Evolutionary conservation across 768 basidiomycete genomes (phyloP), one percentile per base, ranked within the genome.

Genomic region (Mycena metata): DNA sequence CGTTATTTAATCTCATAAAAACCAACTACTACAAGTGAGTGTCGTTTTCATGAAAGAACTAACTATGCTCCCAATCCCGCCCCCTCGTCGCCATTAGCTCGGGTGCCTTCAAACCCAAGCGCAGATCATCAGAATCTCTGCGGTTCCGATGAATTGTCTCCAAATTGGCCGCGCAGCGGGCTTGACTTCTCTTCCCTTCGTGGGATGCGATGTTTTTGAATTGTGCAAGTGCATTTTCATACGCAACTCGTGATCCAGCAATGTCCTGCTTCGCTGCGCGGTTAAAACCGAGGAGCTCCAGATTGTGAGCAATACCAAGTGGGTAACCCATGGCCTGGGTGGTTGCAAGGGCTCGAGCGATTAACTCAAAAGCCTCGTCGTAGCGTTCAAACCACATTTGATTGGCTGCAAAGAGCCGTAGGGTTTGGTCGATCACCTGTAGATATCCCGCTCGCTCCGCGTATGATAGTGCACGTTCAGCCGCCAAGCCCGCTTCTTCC

Each of bases 201-300:
- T 46, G 45, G 45, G 45, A 46, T 46, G 45, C 45, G 8, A 35
- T 52, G 23, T 35, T 52, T 12, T 17, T 35, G 21, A 66, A 71
- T 17, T 71, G 62, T 9, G 9, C 55, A 21, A 39, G 56, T 16
- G 70, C 70, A 17, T 26, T 55, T n/a, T 60, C 24, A 45, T 64
- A 69, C 1, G 60, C 60, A 24, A 54, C 35, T 17, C 57, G 49
- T 1, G 71, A 52, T 46, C 36, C 64, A 15, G 26, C 12, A 59
- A 66, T 41, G 35, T 66, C 62, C 42, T 51, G 17, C 33, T 47
- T 63, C 17, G 52, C 57, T 15, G 61, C 46, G 21, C 41, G 49
- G 46, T 61, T 60, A 23, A 58, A 69, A 10, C 49, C 71, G 19
- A 72, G 63, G 15, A 55, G 47, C 42, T 70, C 64, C 49, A 69